Evolutionary conservation across 768 basidiomycete genomes (phyloP).

Genomic region (Astraeus odoratus): DNA sequence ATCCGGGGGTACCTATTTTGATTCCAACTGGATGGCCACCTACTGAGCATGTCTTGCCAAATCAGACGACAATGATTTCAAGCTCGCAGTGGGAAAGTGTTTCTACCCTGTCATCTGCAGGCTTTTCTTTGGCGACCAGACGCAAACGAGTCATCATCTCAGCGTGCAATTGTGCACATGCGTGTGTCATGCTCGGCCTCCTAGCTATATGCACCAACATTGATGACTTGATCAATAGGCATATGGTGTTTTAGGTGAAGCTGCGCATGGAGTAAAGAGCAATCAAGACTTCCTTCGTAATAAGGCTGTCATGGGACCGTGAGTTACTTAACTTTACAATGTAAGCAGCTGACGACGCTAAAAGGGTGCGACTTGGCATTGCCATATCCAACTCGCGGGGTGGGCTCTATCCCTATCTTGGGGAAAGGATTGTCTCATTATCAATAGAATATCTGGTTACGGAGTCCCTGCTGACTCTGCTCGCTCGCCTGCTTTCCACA

Average conservation of each 20-base stretch:
- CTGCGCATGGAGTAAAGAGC: conserved; percentile 31
- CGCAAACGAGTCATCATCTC: conserved; percentile 12
- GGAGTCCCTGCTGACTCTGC: conserved; percentile 50
- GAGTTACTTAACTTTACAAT: conserved; percentile 5
- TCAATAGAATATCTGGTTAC: conserved; percentile 47
- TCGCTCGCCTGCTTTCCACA: conserved; percentile 45
- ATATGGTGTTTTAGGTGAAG: conserved; percentile 47
- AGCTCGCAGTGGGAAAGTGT: conserved; percentile 20
- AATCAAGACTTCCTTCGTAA: conserved; percentile 44
- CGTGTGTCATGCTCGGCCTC: conserved; percentile 11
- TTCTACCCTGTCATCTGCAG: conserved; percentile 30
- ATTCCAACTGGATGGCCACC: neutral
- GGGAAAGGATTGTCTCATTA: neutral
- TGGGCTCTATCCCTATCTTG: conserved; percentile 11
- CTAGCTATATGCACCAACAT: conserved; percentile 25
- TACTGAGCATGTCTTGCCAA: neutral
- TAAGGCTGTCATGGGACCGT: conserved; percentile 44
- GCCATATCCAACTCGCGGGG: conserved; percentile 45
- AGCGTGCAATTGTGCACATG: conserved; percentile 20
- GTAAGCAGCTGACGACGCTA: neutral
- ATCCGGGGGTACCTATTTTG: conserved; percentile 10
- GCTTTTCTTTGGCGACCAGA: conserved; percentile 28
- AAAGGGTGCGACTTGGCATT: conserved; percentile 41
- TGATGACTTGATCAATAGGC: conserved; percentile 33
- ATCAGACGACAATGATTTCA: conserved; percentile 14